These are phyloP conservation scores for Diaporthe sp. DNA, from an alignment of 2,329 filamentous ascomycete species.

Conservation along the genomic window DNA sequence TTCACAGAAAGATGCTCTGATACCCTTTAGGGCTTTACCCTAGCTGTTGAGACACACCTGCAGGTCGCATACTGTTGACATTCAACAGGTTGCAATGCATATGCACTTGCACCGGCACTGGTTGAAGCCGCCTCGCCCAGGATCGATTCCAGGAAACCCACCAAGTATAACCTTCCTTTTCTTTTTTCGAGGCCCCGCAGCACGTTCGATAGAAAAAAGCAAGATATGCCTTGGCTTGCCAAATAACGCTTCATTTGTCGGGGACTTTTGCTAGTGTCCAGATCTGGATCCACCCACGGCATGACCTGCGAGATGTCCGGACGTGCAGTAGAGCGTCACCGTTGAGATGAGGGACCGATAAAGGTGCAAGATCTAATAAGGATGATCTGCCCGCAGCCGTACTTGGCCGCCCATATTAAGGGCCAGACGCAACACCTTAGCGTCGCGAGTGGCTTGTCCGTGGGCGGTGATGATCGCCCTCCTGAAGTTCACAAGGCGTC, in stretches of 20 bases:
- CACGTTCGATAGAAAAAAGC: background rate
- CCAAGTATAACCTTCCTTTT: background rate
- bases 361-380: background rate
- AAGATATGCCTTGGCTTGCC: background rate
- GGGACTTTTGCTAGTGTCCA: constrained; percentile 6
- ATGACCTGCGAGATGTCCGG: background rate
- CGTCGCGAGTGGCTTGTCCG: constrained; percentile 10
- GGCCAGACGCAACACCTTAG: background rate
- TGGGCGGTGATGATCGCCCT: constrained; percentile 3
- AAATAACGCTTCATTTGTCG: background rate
- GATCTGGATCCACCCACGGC: background rate
- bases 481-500: background rate
- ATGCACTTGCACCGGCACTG: background rate
- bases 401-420: background rate
- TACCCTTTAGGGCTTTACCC: background rate
- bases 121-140: background rate
- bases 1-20: background rate
- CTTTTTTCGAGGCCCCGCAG: background rate
- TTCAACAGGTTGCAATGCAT: background rate
- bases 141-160: background rate
- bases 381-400: background rate
- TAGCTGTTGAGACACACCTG: background rate
- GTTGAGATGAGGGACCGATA: background rate
- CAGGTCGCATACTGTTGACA: background rate
- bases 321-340: background rate